Evolutionary conservation across 2,329 filamentous ascomycete genomes (phyloP).

Genomic region (Hypoxylon sp.): DNA sequence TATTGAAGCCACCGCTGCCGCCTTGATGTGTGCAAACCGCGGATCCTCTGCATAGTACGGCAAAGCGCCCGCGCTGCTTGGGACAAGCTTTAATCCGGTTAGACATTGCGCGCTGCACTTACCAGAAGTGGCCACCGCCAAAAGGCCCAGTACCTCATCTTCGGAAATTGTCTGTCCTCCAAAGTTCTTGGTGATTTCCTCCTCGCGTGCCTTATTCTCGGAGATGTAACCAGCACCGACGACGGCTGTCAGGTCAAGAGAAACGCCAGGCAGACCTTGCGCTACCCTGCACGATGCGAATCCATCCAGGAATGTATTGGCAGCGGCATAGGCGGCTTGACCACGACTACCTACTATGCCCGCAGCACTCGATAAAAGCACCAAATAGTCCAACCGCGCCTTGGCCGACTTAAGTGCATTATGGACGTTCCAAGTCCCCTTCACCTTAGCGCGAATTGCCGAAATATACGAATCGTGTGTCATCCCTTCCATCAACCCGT

Average conservation of each 20-base stretch:
- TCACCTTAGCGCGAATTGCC: constrained; percentile 33
- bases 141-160: constrained; percentile 41
- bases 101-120: constrained; percentile 39
- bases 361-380: constrained; percentile 34
- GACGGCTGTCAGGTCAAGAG: constrained; percentile 34
- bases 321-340: constrained; percentile 35
- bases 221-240: constrained; percentile 31
- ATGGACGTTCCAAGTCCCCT: constrained; percentile 36
- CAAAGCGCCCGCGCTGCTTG: constrained; percentile 25
- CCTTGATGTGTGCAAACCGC: constrained; percentile 32
- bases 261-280: constrained; percentile 27
- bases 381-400: constrained; percentile 30
- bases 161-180: constrained; percentile 26
- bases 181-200: constrained; percentile 36
- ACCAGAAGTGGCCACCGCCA: constrained; percentile 37
- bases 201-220: constrained; percentile 34
- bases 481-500: constrained; percentile 31
- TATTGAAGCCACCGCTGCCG: constrained; percentile 25
- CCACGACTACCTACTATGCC: constrained; percentile 35
- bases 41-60: constrained; percentile 36
- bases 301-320: constrained; percentile 35
- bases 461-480: constrained; percentile 33
- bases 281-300: constrained; percentile 32
- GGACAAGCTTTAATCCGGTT: constrained; percentile 45
- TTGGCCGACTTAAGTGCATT: constrained; percentile 32